These are phyloP conservation scores for Rhodotorula mucilaginosa DNA, from an alignment of 1,284 basidiomycete genomes.

Conservation along the genomic window DNA sequence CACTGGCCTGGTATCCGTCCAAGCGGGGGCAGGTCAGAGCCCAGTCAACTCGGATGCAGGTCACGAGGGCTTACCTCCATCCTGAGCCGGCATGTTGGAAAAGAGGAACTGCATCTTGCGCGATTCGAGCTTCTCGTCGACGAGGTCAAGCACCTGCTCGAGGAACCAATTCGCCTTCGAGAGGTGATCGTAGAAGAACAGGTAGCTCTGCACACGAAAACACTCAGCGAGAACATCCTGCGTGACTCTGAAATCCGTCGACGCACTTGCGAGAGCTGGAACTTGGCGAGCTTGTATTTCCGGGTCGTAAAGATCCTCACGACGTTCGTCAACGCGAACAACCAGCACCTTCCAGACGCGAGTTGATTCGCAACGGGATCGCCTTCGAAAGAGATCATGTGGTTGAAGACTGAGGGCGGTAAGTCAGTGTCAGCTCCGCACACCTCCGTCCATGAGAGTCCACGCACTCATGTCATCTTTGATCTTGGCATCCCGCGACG, in stretches of 20 bases:
- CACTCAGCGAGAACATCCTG: constrained; percentile 45
- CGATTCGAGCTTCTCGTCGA: constrained; percentile 60
- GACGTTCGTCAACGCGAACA: constrained; percentile 20
- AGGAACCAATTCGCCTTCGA: constrained; percentile 76
- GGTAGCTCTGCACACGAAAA: constrained; percentile 68
- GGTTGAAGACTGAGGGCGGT: constrained; percentile 68
- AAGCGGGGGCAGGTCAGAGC: neutral
- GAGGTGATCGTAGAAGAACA: constrained; percentile 63
- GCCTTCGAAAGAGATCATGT: constrained; percentile 67
- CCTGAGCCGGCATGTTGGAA: constrained; percentile 76
- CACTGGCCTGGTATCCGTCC: constrained; percentile 47
- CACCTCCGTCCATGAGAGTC: too few relatives aligned
- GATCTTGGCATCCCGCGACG: constrained; percentile 35
- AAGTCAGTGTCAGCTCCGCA: constrained; percentile 46
- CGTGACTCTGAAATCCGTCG: neutral
- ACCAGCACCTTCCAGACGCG: constrained; percentile 66
- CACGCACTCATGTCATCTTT: constrained; percentile 15
- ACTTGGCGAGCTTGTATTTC: constrained; percentile 70
- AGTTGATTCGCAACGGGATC: constrained; percentile 83
- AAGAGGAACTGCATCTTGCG: constrained; percentile 75
- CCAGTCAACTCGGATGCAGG: too few relatives aligned
- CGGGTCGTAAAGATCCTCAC: constrained; percentile 75
- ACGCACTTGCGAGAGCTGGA: constrained; percentile 60
- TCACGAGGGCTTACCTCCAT: constrained; percentile 55
- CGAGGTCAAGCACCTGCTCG: constrained; percentile 75